Evolutionary conservation across 768 basidiomycete genomes (phyloP), one percentile per base, ranked within the genome.

Genomic region (Harrya chromipes): DNA sequence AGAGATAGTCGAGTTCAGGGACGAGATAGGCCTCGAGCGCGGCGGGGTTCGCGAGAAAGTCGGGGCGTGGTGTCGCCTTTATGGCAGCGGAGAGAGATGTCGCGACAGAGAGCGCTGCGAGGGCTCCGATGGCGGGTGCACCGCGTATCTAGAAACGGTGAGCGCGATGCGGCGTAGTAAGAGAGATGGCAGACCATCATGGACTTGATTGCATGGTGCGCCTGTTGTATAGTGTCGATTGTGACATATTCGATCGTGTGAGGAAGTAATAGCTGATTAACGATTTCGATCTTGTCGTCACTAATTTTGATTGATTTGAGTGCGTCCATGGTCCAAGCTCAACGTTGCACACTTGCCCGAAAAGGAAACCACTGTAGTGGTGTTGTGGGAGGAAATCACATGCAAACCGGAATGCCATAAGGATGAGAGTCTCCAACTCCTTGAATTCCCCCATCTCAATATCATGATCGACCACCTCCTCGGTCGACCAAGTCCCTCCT

Each of bases 391-490:
- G 7, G 19, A 29, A 65, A 70, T 72, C 70, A 72, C 70, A 72
- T 72, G 71, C 60, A 41, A 57, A 33, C 11, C 10, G 14, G 1
- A 9, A 13, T 33, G 19, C 16, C 21, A 36, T 33, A 43, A 45
- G 36, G 11, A 26, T 26, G 41, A 48, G 40, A 34, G 11, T 12
- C 48, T 26, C 47, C 42, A 33, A 16, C 16, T 9, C 14, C 13
- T 34, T 26, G 26, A 17, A 31, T 33, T 41, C 42, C 58, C 42
- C 19, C 31, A 45, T 46, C 16, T 19, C 29, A 20, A 13, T 43
- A 66, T 37, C 56, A 98, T 98, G 94, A 90, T 97, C 64, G 94
- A 97, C 75, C 92, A 97, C 65, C 69, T 97, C 34, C 70, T 91
- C 5, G 94, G 94, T 42, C 82, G 87, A 20, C 94, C 94, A 2